A percentile compares a stretch with the other conserved stretches of the same genome.
These are phyloP conservation scores for Cryptococcus floricola DNA, from an alignment of 1,284 basidiomycete genomes.

Conservation along the genomic window DNA sequence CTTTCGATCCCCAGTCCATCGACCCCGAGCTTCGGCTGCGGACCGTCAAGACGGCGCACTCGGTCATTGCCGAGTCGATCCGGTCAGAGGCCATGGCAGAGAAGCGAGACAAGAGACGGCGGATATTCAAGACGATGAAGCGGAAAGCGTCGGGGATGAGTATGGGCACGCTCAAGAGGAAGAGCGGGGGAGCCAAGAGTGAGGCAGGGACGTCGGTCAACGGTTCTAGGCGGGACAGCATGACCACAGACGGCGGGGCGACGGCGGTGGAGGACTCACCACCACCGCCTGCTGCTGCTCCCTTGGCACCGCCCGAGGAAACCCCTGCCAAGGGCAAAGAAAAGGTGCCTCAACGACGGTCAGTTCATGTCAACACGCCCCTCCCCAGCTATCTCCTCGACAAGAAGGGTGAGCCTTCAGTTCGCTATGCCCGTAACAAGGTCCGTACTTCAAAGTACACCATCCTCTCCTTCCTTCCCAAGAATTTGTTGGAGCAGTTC, in stretches of 20 bases:
- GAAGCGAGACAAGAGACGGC: conserved; percentile 53
- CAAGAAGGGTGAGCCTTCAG: conserved; percentile 67
- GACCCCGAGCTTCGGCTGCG: conserved; percentile 80
- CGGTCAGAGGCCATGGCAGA: conserved; percentile 69
- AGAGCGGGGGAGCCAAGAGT: conserved; percentile 2
- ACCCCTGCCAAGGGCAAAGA: conserved; percentile 7
- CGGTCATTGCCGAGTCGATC: conserved; percentile 79
- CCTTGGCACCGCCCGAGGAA: not conserved
- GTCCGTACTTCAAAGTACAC: conserved; percentile 95
- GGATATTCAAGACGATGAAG: conserved; percentile 55
- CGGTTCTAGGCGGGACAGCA: not conserved
- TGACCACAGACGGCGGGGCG: not conserved
- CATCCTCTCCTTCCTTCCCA: conserved; percentile 84
- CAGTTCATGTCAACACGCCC: conserved; percentile 69
- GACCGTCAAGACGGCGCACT: conserved; percentile 81
- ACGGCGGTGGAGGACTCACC: not conserved
- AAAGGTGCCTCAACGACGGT: conserved; percentile 54
- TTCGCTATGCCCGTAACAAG: conserved; percentile 83
- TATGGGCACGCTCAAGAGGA: conserved; percentile 9
- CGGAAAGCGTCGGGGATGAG: conserved; percentile 32
- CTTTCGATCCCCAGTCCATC: conserved; percentile 53
- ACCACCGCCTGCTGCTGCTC: not conserved
- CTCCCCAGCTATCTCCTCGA: conserved; percentile 25
- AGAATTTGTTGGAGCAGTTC: conserved; percentile 89
- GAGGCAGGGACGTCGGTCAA: conserved; percentile 1